phyloP scores from a whole-genome alignment of 164 flowering plant species.

The Nelumbo lutea region DNA sequence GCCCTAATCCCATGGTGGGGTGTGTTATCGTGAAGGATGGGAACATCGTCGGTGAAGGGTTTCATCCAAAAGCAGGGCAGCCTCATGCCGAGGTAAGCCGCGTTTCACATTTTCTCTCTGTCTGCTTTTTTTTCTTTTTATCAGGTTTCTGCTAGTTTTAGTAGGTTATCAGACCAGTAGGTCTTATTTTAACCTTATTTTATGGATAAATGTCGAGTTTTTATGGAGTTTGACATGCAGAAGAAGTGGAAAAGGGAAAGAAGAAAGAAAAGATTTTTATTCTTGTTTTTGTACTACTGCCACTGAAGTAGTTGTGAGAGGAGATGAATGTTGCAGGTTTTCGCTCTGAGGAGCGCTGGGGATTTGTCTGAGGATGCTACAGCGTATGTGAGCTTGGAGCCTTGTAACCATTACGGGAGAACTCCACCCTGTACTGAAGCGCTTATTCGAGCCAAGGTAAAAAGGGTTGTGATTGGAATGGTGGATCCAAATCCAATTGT shows the following conservation, averaged over 20 bases:
- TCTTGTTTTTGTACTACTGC: neutral
- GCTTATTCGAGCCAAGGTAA: conserved; percentile 79
- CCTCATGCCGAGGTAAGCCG: conserved; percentile 89
- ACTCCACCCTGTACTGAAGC: conserved; percentile 97
- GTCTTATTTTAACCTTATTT: neutral
- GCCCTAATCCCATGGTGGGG: conserved; percentile 97
- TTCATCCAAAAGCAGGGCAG: conserved; percentile 97
- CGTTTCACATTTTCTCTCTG: neutral
- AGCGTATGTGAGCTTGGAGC: conserved; percentile 93
- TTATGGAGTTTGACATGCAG: neutral
- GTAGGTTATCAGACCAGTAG: neutral
- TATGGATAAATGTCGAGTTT: neutral
- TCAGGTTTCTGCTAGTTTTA: neutral
- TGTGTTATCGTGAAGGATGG: conserved; percentile 91
- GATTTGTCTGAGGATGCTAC: conserved; percentile 78
- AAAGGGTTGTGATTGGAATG: conserved; percentile 87
- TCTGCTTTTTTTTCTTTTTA: neutral
- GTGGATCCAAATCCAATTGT: conserved; percentile 97
- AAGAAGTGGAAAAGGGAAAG: neutral
- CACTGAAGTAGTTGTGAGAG: conserved; percentile 11
- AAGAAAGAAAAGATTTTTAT: neutral
- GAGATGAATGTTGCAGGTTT: conserved; percentile 54
- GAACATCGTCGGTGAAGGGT: conserved; percentile 84
- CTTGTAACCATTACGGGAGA: conserved; percentile 92
- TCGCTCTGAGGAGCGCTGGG: conserved; percentile 88